Evolutionary conservation across 257 asterid genomes (phyloP).

Genomic region (Solanum virginianum): DNA sequence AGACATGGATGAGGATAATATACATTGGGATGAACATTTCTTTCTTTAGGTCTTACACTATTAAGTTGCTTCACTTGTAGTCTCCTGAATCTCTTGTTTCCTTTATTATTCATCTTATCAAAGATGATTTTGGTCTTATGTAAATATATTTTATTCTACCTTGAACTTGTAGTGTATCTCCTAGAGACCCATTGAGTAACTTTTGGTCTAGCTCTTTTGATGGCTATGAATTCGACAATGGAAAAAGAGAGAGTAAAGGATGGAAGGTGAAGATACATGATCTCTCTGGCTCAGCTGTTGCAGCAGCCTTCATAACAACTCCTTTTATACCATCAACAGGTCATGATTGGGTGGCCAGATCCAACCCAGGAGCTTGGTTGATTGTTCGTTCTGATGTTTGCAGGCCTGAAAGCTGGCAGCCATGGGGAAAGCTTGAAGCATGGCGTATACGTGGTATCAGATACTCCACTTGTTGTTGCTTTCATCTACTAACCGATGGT

Average conservation of each 20-base stretch:
- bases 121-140: neutral
- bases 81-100: neutral
- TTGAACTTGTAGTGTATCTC: constrained; percentile 43
- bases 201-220: constrained; percentile 50
- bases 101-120: neutral
- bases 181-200: constrained; percentile 49
- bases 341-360: constrained; percentile 80
- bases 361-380: constrained; percentile 98
- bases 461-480: constrained; percentile 65
- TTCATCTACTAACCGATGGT: constrained; percentile 58
- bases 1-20: neutral
- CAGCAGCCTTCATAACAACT: constrained; percentile 89
- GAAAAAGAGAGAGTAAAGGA: constrained; percentile 76
- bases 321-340: constrained; percentile 90
- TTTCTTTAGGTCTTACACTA: neutral
- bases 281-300: constrained; percentile 84
- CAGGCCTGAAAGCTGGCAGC: constrained; percentile 79
- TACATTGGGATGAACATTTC: neutral
- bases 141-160: neutral
- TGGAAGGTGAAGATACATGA: constrained; percentile 91
- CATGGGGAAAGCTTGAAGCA: constrained; percentile 96
- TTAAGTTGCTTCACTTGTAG: neutral
- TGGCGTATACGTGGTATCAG: constrained; percentile 77
- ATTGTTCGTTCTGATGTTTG: constrained; percentile 64
- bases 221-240: constrained; percentile 38